phyloP scores from a whole-genome alignment of 2,329 filamentous ascomycete species.

The Cryphonectria parasitica region DNA sequence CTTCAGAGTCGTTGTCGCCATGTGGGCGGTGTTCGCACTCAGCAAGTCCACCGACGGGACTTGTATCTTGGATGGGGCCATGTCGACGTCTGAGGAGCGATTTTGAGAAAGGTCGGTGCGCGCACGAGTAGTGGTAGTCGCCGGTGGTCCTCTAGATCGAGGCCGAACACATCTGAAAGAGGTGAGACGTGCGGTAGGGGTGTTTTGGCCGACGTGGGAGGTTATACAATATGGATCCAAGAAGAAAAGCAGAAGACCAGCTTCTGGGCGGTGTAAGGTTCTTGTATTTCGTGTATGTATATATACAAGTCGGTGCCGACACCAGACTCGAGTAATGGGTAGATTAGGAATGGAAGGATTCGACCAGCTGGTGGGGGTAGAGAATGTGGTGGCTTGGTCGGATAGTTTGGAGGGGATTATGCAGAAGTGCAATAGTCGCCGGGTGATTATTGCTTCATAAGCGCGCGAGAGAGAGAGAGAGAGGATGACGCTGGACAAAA shows the following conservation, averaged over 20 bases:
- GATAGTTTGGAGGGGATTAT: conserved; percentile 20
- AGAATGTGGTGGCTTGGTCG: not conserved
- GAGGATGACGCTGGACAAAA: conserved; percentile 3
- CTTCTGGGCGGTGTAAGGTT: conserved; percentile 29
- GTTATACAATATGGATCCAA: conserved; percentile 23
- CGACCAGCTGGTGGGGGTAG: not conserved
- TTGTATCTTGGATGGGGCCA: conserved; percentile 56
- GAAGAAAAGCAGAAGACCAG: conserved; percentile 27
- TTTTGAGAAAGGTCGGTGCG: not conserved
- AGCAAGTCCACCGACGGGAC: conserved; percentile 49
- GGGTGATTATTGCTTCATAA: conserved; percentile 7
- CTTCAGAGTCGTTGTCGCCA: conserved; percentile 89
- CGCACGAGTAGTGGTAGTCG: not conserved
- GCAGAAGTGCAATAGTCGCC: conserved; percentile 13
- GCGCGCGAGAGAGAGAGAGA: not conserved
- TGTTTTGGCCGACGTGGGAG: not conserved
- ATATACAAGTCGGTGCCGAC: conserved; percentile 21
- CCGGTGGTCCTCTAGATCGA: conserved; percentile 17
- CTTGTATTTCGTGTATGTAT: conserved; percentile 12
- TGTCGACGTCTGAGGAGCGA: conserved; percentile 34
- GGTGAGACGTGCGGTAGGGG: not conserved
- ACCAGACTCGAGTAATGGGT: not conserved
- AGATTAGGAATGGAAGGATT: not conserved
- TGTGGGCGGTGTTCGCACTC: conserved; percentile 56
- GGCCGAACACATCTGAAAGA: conserved; percentile 18